These are phyloP conservation scores for Colletotrichum destructivum DNA, from an alignment of 2,329 filamentous ascomycete genomes.

Conservation along the genomic window DNA sequence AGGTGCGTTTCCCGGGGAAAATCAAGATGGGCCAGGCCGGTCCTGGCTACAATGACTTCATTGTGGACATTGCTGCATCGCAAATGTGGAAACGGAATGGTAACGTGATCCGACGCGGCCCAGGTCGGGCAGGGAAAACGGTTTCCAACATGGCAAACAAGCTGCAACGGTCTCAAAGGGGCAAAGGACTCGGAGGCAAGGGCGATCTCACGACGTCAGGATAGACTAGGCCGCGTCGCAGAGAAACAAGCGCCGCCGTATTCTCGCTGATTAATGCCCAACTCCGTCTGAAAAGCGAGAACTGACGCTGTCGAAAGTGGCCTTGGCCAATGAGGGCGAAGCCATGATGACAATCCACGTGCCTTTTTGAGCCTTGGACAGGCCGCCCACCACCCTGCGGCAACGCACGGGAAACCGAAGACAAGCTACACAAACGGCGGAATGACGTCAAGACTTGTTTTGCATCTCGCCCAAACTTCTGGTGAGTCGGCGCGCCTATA, in stretches of 20 bases:
- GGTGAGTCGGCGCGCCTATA: slow-evolving; percentile 16
- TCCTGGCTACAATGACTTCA: slow-evolving; percentile 38
- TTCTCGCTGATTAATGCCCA: slow-evolving; percentile 9
- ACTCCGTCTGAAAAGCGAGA: background rate
- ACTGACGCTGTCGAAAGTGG: slow-evolving; percentile 12
- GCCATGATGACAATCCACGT: slow-evolving; percentile 24
- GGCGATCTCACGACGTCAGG: slow-evolving; percentile 30
- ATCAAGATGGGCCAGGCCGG: slow-evolving; percentile 12
- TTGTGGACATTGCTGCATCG: slow-evolving; percentile 36
- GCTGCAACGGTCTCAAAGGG: slow-evolving; percentile 3
- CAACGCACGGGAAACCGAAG: slow-evolving; percentile 8
- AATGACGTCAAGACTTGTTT: slow-evolving; percentile 37
- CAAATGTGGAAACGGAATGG: slow-evolving; percentile 29
- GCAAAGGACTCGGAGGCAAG: background rate
- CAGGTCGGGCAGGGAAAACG: slow-evolving; percentile 9
- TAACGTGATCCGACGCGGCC: background rate
- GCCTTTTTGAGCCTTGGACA: slow-evolving; percentile 20
- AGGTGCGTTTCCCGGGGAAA: slow-evolving; percentile 11
- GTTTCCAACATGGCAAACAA: slow-evolving; percentile 3
- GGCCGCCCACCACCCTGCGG: background rate
- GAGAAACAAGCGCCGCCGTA: slow-evolving; percentile 4
- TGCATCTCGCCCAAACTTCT: slow-evolving; percentile 12
- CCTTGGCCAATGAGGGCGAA: slow-evolving; percentile 2
- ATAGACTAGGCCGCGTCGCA: slow-evolving; percentile 14
- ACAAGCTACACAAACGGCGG: slow-evolving; percentile 4